Conservation (phyloP, 1,284 basidiomycete species). For the Grifola frondosa region DNA sequence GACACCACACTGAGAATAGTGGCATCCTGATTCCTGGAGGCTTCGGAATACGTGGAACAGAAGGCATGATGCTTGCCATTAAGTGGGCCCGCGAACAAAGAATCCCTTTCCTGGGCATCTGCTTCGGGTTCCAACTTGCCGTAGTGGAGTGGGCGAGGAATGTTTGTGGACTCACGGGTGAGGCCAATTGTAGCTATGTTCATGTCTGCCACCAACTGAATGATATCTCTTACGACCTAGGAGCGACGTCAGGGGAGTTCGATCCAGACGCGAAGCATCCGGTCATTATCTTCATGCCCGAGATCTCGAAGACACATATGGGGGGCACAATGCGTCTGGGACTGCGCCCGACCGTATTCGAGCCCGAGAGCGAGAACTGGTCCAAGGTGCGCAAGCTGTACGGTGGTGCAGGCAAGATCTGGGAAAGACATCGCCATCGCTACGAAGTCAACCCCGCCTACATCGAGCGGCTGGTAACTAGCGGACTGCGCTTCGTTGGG, state of each 20-base stretch:
- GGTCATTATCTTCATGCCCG: slow-evolving; percentile 97
- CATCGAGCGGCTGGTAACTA: slow-evolving; percentile 71
- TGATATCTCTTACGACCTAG: slow-evolving; percentile 38
- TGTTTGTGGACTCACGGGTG: slow-evolving; percentile 75
- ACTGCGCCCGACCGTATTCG: slow-evolving; percentile 91
- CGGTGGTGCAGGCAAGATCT: slow-evolving; percentile 81
- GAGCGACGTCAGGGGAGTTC: slow-evolving; percentile 90
- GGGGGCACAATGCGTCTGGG: slow-evolving; percentile 99
- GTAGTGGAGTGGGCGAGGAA: slow-evolving; percentile 95
- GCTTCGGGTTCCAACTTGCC: slow-evolving; percentile 96
- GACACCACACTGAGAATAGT: slow-evolving; percentile 38
- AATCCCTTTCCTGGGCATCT: slow-evolving; percentile 95
- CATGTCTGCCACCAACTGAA: not conserved
- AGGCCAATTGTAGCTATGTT: slow-evolving; percentile 19
- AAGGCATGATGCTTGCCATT: slow-evolving; percentile 97
- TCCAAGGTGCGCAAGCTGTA: slow-evolving; percentile 81
- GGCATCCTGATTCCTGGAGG: slow-evolving; percentile 96
- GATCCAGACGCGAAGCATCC: slow-evolving; percentile 59
- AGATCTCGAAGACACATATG: slow-evolving; percentile 97
- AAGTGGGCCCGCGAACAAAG: slow-evolving; percentile 97
- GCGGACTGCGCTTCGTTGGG: slow-evolving; percentile 84
- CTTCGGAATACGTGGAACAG: slow-evolving; percentile 91
- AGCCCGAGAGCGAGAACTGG: slow-evolving; percentile 56
- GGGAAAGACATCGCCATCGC: slow-evolving; percentile 97
- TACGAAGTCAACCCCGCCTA: slow-evolving; percentile 96